These are phyloP conservation scores for Suillus americanus DNA, from an alignment of 768 basidiomycete species.

Conservation along the genomic window DNA sequence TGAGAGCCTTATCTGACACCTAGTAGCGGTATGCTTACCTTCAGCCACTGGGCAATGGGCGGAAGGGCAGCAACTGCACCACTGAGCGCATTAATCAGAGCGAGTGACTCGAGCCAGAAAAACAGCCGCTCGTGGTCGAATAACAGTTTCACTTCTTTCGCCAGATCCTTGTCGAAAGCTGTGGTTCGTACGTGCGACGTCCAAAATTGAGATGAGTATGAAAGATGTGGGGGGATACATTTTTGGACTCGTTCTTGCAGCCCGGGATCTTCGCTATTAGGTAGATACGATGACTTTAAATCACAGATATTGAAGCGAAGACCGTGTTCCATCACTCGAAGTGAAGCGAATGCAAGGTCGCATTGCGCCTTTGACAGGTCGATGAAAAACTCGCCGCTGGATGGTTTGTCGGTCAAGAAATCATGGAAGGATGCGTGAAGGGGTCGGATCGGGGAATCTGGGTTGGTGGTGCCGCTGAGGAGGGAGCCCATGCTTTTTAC, in stretches of 20 bases:
- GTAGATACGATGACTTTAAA: conserved; percentile 28
- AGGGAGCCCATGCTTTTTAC: conserved; percentile 7
- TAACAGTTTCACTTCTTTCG: background rate
- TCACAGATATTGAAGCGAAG: conserved; percentile 38
- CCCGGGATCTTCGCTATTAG: conserved; percentile 22
- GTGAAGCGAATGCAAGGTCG: conserved; percentile 20
- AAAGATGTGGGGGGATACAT: conserved; percentile 2
- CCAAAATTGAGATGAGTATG: conserved; percentile 15
- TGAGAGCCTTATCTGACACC: background rate
- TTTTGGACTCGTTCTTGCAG: background rate
- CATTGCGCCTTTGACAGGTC: conserved; percentile 13
- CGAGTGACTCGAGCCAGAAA: conserved; percentile 8
- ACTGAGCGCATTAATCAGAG: background rate
- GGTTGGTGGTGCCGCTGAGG: conserved; percentile 7
- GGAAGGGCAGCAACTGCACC: background rate
- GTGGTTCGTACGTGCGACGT: conserved; percentile 6
- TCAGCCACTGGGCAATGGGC: background rate
- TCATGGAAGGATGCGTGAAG: conserved; percentile 31
- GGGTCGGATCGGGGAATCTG: conserved; percentile 10
- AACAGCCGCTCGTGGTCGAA: conserved; percentile 8
- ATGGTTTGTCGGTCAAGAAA: conserved; percentile 17
- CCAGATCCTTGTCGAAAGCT: background rate
- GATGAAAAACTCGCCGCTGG: conserved; percentile 15
- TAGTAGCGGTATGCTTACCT: background rate
- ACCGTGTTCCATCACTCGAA: conserved; percentile 27